Evolutionary conservation across 257 asterid species (phyloP).

Genomic region (Penstemon barbatus): DNA sequence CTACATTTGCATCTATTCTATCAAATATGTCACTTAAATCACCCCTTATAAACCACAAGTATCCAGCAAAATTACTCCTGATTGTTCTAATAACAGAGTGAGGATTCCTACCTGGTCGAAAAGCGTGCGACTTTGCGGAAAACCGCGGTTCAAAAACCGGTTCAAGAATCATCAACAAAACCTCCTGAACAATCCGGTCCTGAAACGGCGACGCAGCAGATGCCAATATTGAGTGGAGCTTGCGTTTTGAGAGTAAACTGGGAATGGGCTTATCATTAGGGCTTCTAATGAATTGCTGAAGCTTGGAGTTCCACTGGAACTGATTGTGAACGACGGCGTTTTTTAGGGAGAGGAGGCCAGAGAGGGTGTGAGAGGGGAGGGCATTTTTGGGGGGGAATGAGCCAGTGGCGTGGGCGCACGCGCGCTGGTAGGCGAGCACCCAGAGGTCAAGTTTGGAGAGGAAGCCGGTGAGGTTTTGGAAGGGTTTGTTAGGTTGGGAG

Average conservation of each 20-base stretch:
- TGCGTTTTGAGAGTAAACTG: constrained; percentile 50
- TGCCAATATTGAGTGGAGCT: constrained; percentile 49
- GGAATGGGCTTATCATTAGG: constrained; percentile 63
- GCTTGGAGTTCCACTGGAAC: constrained; percentile 67
- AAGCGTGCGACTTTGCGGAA: constrained; percentile 77
- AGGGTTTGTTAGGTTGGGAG: constrained; percentile 63
- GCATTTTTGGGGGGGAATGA: constrained; percentile 82
- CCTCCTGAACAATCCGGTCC: constrained; percentile 86
- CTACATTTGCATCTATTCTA: constrained; percentile 44
- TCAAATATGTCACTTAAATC: constrained; percentile 65
- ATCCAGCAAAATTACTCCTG: constrained; percentile 93
- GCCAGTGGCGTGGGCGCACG: constrained; percentile 84
- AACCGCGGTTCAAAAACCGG: constrained; percentile 80
- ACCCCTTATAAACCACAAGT: constrained; percentile 88
- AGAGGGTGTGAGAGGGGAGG: constrained; percentile 53
- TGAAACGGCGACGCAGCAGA: constrained; percentile 63
- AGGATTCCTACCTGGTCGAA: constrained; percentile 92
- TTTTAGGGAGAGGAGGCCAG: constrained; percentile 58
- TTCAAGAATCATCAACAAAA: constrained; percentile 71
- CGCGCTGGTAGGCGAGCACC: constrained; percentile 95
- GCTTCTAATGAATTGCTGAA: constrained; percentile 53
- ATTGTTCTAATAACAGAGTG: constrained; percentile 88
- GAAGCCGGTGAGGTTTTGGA: constrained; percentile 80
- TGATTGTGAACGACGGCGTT: constrained; percentile 60
- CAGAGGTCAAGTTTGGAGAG: constrained; percentile 84